Evolutionary conservation across 1,284 basidiomycete genomes (phyloP), one percentile per base, ranked within the genome.

Genomic region (Papiliotrema fonsecae): DNA sequence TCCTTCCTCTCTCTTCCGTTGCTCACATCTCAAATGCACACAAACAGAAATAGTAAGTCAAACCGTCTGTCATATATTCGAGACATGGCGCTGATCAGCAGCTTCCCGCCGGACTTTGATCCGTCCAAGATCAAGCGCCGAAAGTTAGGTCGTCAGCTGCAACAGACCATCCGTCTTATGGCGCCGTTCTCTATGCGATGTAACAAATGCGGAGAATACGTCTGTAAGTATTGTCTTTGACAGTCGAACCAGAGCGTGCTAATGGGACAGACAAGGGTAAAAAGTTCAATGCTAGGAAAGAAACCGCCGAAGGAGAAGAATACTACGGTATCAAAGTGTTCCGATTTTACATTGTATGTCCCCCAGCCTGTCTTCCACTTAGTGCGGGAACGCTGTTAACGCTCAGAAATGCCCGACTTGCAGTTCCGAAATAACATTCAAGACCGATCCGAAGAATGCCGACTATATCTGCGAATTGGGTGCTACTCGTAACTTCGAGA

Each of bases 281-380:
- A 77, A 99, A 98, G 75, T 98, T 99, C 79, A 98, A 99, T 62
- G 96, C 96, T 2, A 81, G 94, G 44, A 98, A 99, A 70, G 96
- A 98, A 77, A 96, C 92, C 0, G 96, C 96, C 14, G 84, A 90
- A 6, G 91, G 89, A 1, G 92, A 98, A 70, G 90, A 94, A 61
- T 99, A 99, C 69, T 91, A 90, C 76, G 93, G 93, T 13, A 97
- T 99, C 78, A 96, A 96, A 57, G 65, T 72, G 50, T 75, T 74
- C 59, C 64, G 75, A n/a, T 75, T 75, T 62, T 74, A 72, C 58
- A 74, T 74, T 45, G 72, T 72, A 46, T 64, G 88, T 88, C 86
- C 84, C 82, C 44, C 48, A 22, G 80, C 69, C 18, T 16, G 19
- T 18, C 11, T n/a, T 27, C 31, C 41, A 24, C 7, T 19, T 10